Percentiles rank a stretch among this genome's conserved stretches.
These are phyloP conservation scores for Colletotrichum lentis DNA, from an alignment of 2,329 filamentous ascomycete genomes.

Conservation along the genomic window DNA sequence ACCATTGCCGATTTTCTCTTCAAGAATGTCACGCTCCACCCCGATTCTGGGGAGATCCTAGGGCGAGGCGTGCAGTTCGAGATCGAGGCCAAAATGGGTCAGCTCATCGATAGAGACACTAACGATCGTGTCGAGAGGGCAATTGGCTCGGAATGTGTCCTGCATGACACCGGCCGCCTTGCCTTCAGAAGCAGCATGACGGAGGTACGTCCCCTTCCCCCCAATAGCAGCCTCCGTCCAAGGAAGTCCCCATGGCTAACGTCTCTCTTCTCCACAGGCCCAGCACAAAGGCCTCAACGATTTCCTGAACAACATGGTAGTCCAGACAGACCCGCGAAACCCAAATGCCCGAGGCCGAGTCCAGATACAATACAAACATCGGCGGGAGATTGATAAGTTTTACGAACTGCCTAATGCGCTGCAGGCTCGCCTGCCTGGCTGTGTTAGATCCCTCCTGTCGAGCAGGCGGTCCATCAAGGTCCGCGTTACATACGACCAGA, in stretches of 20 bases:
- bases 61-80: conserved; percentile 79
- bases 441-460: conserved; percentile 68
- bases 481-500: conserved; percentile 79
- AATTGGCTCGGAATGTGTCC: conserved; percentile 74
- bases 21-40: conserved; percentile 71
- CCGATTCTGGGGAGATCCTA: conserved; percentile 70
- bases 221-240: too few species aligned
- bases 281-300: conserved; percentile 87
- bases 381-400: conserved; percentile 83
- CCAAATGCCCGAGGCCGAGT: conserved; percentile 61
- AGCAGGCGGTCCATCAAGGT: conserved; percentile 67
- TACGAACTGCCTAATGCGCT: conserved; percentile 73
- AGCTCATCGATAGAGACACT: conserved; percentile 76
- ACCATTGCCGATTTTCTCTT: conserved; percentile 84
- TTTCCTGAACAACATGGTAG: conserved; percentile 77
- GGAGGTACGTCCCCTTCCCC: conserved; percentile 64
- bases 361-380: conserved; percentile 80
- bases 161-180: conserved; percentile 67
- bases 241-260: not conserved
- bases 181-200: conserved; percentile 91
- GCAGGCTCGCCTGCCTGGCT: conserved; percentile 68
- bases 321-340: conserved; percentile 64
- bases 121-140: conserved; percentile 73
- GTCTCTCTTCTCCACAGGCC: conserved; percentile 54
- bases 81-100: conserved; percentile 92